Conservation (phyloP, 371 early-diverging fungal genomes). For the Mortierella sp. region DNA sequence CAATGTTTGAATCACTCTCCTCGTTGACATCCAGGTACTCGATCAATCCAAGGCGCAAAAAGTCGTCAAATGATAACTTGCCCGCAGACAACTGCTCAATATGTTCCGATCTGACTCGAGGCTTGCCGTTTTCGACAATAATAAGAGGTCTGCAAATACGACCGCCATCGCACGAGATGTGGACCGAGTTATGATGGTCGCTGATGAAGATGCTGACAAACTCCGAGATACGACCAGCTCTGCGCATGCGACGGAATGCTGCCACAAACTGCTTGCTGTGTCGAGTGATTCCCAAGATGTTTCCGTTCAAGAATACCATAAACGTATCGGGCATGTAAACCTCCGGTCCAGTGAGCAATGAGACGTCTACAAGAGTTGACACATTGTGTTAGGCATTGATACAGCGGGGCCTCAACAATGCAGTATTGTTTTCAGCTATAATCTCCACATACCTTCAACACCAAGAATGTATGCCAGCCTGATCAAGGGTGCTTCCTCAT, state of each 20-base stretch:
- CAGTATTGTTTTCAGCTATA: background rate
- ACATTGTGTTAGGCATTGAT: background rate
- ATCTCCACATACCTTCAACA: conserved; percentile 67
- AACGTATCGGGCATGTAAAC: conserved; percentile 79
- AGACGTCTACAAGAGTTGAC: conserved; percentile 68
- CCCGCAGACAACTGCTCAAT: conserved; percentile 73
- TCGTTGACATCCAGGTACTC: conserved; percentile 99
- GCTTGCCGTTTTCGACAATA: conserved; percentile 89
- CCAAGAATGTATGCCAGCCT: conserved; percentile 85
- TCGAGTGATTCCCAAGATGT: conserved; percentile 88
- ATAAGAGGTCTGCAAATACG: conserved; percentile 98
- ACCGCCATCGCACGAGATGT: conserved; percentile 98
- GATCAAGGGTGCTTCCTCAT: conserved; percentile 83
- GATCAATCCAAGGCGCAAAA: conserved; percentile 92
- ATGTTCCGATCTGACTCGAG: conserved; percentile 79
- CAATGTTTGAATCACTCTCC: conserved; percentile 97
- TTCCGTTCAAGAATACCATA: conserved; percentile 94
- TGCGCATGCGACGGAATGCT: conserved; percentile 87
- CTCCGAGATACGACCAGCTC: conserved; percentile 88
- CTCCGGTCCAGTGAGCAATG: conserved; percentile 84
- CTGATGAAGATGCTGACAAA: conserved; percentile 96
- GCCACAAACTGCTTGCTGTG: conserved; percentile 81
- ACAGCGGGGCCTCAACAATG: background rate
- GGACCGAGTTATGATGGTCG: conserved; percentile 85
- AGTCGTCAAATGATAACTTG: conserved; percentile 87